Evolutionary conservation across 1,284 basidiomycete genomes (phyloP).

Genomic region (Salmacisia buchloeana): DNA sequence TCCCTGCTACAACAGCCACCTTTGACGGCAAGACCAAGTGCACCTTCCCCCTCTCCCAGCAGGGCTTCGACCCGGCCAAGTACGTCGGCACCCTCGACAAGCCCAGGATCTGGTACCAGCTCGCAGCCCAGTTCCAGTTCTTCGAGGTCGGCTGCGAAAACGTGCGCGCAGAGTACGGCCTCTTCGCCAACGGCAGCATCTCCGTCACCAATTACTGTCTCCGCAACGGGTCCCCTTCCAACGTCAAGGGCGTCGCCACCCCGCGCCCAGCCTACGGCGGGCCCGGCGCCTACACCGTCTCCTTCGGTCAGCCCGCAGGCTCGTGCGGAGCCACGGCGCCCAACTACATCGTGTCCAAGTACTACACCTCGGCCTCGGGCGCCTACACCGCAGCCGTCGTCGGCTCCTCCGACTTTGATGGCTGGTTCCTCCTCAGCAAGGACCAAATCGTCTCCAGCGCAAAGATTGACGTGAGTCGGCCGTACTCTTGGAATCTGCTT

Average conservation of each 20-base stretch:
- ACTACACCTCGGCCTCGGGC: background rate
- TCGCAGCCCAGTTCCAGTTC: background rate
- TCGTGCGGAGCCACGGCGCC: background rate
- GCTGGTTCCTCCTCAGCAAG: slow-evolving; percentile 9
- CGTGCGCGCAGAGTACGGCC: background rate
- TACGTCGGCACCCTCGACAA: background rate
- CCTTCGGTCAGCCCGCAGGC: slow-evolving; percentile 2
- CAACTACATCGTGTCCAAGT: slow-evolving; percentile 5
- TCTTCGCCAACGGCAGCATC: background rate
- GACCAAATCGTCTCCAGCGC: background rate
- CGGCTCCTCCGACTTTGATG: background rate
- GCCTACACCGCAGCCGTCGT: slow-evolving; percentile 2
- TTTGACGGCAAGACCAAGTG: slow-evolving; percentile 8
- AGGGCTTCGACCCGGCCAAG: slow-evolving; percentile 5
- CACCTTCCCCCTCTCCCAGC: background rate
- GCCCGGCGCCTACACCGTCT: background rate
- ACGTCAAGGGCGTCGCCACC: background rate
- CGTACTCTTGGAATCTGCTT: background rate
- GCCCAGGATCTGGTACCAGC: slow-evolving; percentile 7
- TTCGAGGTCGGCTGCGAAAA: background rate
- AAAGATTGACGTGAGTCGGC: background rate
- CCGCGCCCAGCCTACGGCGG: background rate
- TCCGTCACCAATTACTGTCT: slow-evolving; percentile 2
- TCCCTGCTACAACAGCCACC: background rate
- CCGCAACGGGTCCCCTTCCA: background rate